A percentile compares a stretch with the other conserved stretches of the same genome.
phyloP scores from a whole-genome alignment of 768 basidiomycete genomes.

The Fomitopsis serialis region DNA sequence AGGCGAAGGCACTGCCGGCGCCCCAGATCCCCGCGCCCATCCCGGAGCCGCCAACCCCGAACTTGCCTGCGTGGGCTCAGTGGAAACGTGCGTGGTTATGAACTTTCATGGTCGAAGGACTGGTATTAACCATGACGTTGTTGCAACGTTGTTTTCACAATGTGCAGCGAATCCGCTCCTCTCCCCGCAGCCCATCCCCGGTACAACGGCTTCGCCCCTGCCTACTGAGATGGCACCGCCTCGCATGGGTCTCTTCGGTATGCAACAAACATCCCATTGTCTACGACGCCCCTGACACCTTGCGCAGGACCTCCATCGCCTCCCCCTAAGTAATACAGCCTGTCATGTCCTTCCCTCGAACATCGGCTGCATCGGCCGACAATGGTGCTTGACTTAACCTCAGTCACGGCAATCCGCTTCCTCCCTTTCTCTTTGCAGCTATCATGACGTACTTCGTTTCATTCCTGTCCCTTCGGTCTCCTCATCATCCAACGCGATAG shows the following conservation, averaged over 20 bases:
- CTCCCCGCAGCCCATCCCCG: slow-evolving; percentile 39
- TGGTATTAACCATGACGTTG: neutral
- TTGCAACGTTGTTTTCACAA: neutral
- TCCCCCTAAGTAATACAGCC: slow-evolving; percentile 23
- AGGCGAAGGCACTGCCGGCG: slow-evolving; percentile 20
- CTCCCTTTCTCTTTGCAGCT: neutral
- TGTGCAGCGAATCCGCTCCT: slow-evolving; percentile 58
- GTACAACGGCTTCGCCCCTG: slow-evolving; percentile 29
- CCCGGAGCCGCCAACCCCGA: slow-evolving; percentile 37
- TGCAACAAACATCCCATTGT: slow-evolving; percentile 9
- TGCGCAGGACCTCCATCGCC: slow-evolving; percentile 23
- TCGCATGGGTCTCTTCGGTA: slow-evolving; percentile 66
- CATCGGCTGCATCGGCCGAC: neutral
- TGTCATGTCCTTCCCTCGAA: neutral
- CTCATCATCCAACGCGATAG: neutral
- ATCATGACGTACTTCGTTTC: neutral
- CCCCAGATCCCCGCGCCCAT: slow-evolving; percentile 31
- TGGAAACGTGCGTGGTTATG: slow-evolving; percentile 62
- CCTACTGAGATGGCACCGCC: slow-evolving; percentile 38
- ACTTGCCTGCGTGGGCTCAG: slow-evolving; percentile 78
- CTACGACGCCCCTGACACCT: neutral
- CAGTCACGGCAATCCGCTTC: too few species aligned
- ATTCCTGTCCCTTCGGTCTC: neutral
- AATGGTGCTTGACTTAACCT: neutral
- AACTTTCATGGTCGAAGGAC: neutral